phyloP scores from a whole-genome alignment of 345 rosid genomes.

The Physaria fendleri region DNA sequence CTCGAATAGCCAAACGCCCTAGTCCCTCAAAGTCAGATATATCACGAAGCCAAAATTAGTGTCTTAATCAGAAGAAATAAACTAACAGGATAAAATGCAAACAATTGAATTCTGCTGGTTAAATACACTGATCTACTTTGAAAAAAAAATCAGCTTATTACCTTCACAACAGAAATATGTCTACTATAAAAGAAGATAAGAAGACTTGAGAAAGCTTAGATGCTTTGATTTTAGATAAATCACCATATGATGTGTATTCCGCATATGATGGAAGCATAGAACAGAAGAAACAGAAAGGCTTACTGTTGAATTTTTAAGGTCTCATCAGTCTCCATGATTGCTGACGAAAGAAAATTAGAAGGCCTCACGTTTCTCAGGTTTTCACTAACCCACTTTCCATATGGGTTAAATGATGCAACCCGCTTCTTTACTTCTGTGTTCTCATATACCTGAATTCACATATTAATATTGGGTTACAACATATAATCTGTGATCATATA shows the following conservation, averaged over 20 bases:
- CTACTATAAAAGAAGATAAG: neutral
- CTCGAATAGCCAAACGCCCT: conserved; percentile 99
- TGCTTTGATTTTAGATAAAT: neutral
- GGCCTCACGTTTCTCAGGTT: conserved; percentile 72
- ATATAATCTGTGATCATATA: too few relatives aligned
- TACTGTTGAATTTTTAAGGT: conserved; percentile 87
- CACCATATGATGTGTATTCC: neutral
- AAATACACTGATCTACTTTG: conserved; percentile 8
- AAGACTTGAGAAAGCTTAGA: neutral
- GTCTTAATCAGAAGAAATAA: neutral
- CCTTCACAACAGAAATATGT: conserved; percentile 9
- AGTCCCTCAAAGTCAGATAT: conserved; percentile 18
- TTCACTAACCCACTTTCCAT: conserved; percentile 87
- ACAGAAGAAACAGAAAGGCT: conserved; percentile 33
- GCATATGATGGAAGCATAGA: conserved; percentile 2
- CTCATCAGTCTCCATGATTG: conserved; percentile 69
- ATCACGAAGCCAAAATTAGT: conserved; percentile 16
- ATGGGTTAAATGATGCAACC: conserved; percentile 76
- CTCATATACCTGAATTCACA: conserved; percentile 71
- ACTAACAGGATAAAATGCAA: neutral
- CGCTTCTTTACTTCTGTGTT: conserved; percentile 91
- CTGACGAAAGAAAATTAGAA: conserved; percentile 50
- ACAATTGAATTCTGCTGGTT: neutral
- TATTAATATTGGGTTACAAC: neutral
- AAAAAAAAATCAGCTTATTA: neutral